Base-by-base conservation (phyloP, 208 protist species). In the Entamoeba moshkovskii region DNA sequence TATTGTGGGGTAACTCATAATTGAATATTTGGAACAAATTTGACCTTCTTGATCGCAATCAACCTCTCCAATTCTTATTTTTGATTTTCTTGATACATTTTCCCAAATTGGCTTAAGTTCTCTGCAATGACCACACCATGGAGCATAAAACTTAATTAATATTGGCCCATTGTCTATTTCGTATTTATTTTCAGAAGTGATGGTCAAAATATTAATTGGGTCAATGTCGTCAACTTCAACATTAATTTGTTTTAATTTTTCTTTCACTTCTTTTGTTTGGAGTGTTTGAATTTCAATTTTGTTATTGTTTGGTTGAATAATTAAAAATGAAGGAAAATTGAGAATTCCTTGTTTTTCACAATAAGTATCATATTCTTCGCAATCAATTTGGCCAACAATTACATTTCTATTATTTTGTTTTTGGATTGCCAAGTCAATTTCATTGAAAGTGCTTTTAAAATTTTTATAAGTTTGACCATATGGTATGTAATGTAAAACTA, bases 101-200 rank as follows among this genome's bases (percentile, higher is more conserved):
- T 93, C 94, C 8, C 18, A 95, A 42, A 46, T 93, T 15, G 94
- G 94, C 18, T 92, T 93, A 6, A 95, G 49, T 33, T 11, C 33
- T 49, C 93, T 93, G 91, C 94, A 95, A 42, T 95, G 94, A 33
- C 94, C 94, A 66, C 94, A 94, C 94, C 94, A 94, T 25, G 94
- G 94, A 3, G 94, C 94, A 91, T 85, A 94, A 44, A 94, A 94
- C 38, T 94, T 94, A 22, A 94, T 46, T 4, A 94, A 29, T 11
- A 29, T 25, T 73, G 59, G 59, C 29, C 29, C 59, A 11, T 73
- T 73, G 11, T 8, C 18, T 42, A 38, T 73, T 25, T 25, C 18
- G 22, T 8, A n/a, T n/a, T 8, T 11, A 8, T 73, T 73, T 2
- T 38, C n/a, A 38, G 1, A 1, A 38, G 18, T 38, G 29, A 73